Evolutionary conservation across 1,284 basidiomycete species (phyloP).

Genomic region (Ustilago sp.): DNA sequence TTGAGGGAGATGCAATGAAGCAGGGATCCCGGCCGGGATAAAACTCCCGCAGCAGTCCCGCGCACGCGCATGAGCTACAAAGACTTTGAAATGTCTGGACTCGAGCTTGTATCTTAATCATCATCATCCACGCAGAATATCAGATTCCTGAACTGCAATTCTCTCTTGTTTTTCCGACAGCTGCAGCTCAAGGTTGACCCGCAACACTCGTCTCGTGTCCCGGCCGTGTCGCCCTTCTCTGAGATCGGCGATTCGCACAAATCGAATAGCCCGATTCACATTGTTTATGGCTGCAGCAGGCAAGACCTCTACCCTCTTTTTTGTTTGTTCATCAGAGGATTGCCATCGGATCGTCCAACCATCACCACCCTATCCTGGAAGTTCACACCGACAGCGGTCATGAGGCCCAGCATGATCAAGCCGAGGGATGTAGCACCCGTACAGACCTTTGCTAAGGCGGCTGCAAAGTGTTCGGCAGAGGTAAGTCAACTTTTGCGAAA

Average conservation of each 20-base stretch:
- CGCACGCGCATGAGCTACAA: too few species aligned
- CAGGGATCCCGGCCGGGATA: too few species aligned
- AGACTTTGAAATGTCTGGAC: too few species aligned
- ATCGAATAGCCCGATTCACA: not conserved
- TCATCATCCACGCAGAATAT: too few species aligned
- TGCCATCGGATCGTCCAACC: not conserved
- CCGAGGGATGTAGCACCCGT: slow-evolving; percentile 53
- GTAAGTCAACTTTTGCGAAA: slow-evolving; percentile 15
- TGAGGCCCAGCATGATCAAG: slow-evolving; percentile 38
- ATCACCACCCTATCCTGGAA: not conserved
- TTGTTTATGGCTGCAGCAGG: not conserved
- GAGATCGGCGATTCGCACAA: not conserved
- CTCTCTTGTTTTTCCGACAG: slow-evolving; percentile 22
- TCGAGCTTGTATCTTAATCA: too few species aligned
- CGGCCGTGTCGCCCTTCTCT: not conserved
- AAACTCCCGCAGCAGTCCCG: too few species aligned
- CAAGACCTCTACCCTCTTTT: slow-evolving; percentile 4
- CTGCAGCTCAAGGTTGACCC: slow-evolving; percentile 10
- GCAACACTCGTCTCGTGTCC: not conserved
- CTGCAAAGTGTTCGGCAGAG: slow-evolving; percentile 44
- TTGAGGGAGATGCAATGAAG: too few species aligned
- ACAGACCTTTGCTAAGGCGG: slow-evolving; percentile 51
- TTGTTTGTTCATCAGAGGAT: not conserved
- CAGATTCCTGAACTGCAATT: too few species aligned
- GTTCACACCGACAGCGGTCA: slow-evolving; percentile 10